Evolutionary conservation across 306 rosid genomes (phyloP).

Genomic region (Cucumis cinereus): DNA sequence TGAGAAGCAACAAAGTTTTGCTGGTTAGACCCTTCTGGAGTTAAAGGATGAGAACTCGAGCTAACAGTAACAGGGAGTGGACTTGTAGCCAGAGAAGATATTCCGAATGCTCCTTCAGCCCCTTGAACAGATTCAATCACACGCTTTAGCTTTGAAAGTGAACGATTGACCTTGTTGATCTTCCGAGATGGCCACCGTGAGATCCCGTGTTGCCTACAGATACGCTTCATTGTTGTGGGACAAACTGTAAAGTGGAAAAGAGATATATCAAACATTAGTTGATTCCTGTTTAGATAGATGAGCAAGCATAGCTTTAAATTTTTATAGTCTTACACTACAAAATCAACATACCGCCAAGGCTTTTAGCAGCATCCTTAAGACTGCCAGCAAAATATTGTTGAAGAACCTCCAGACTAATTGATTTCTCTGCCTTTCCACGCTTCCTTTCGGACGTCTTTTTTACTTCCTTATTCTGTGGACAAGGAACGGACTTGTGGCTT

Average conservation of each 20-base stretch:
- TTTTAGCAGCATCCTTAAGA: slow-evolving; percentile 92
- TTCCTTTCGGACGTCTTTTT: slow-evolving; percentile 57
- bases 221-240: slow-evolving; percentile 93
- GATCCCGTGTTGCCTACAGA: slow-evolving; percentile 86
- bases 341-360: slow-evolving; percentile 66
- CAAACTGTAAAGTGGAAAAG: slow-evolving; percentile 40
- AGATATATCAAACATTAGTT: not conserved
- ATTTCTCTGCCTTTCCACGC: slow-evolving; percentile 85
- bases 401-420: slow-evolving; percentile 68
- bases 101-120: slow-evolving; percentile 59
- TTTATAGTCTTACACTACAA: not conserved
- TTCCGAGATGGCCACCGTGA: slow-evolving; percentile 95
- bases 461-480: slow-evolving; percentile 26
- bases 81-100: slow-evolving; percentile 38
- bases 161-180: slow-evolving; percentile 73
- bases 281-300: not conserved
- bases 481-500: slow-evolving; percentile 21
- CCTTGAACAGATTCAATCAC: slow-evolving; percentile 84
- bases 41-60: slow-evolving; percentile 34
- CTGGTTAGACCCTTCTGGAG: slow-evolving; percentile 29
- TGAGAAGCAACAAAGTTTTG: slow-evolving; percentile 21
- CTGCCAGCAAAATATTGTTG: slow-evolving; percentile 80
- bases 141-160: slow-evolving; percentile 62
- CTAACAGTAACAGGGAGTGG: slow-evolving; percentile 36
- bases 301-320: not conserved